phyloP scores from a whole-genome alignment of 441 rosid genomes.

The Brassica balearica region DNA sequence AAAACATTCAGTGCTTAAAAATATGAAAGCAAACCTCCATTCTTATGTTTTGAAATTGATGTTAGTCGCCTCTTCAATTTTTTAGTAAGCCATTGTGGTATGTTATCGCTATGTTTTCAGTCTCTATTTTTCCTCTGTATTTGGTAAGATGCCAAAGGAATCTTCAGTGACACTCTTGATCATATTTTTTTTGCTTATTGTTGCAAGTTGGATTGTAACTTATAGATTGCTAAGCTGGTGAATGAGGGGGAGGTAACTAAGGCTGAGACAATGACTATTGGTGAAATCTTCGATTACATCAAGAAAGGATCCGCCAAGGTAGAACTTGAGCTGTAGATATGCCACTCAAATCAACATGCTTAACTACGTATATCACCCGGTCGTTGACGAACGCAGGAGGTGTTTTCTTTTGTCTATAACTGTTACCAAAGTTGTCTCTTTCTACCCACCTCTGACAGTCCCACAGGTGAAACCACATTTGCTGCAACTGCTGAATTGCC shows the following conservation, averaged over 20 bases:
- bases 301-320: neutral
- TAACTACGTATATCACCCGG: neutral
- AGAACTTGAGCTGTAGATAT: neutral
- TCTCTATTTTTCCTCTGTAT: neutral
- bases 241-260: neutral
- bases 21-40: slow-evolving; percentile 2
- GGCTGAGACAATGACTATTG: neutral
- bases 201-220: neutral
- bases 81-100: slow-evolving; percentile 98
- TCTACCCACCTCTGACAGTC: neutral
- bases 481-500: neutral
- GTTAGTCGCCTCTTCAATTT: slow-evolving; percentile 47
- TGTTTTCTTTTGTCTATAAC: neutral
- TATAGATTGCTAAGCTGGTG: neutral
- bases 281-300: neutral
- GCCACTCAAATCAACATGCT: neutral
- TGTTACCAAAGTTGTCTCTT: neutral
- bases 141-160: neutral
- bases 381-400: neutral
- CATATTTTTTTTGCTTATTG: neutral
- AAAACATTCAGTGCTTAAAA: slow-evolving; percentile 13
- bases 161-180: neutral
- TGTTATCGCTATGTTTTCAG: slow-evolving; percentile 50
- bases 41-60: slow-evolving; percentile 40
- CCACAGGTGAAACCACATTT: neutral